Conservation (phyloP, 2,329 filamentous ascomycete species). For the Fusarium kyushuense region DNA sequence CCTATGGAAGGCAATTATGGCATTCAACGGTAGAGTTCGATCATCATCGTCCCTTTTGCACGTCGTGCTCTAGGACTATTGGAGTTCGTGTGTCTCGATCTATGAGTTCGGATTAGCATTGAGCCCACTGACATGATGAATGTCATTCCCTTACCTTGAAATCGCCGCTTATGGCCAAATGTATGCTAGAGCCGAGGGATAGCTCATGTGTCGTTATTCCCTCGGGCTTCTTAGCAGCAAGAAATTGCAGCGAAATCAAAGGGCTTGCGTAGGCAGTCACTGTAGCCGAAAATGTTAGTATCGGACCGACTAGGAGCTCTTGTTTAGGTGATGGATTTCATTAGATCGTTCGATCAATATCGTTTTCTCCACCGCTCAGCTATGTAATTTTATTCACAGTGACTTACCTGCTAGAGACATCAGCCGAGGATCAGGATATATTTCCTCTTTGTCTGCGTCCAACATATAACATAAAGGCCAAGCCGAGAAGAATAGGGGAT, state of each 20-base stretch:
- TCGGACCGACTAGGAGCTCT: background rate
- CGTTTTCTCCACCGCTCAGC: background rate
- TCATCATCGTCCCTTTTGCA: slow-evolving; percentile 32
- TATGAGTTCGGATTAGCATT: background rate
- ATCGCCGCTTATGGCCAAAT: slow-evolving; percentile 41
- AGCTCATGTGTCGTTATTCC: slow-evolving; percentile 41
- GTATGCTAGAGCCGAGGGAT: slow-evolving; percentile 43
- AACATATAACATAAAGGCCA: background rate
- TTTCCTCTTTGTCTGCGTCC: background rate
- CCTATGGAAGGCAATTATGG: slow-evolving; percentile 45
- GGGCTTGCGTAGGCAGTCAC: background rate
- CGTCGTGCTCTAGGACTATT: slow-evolving; percentile 45
- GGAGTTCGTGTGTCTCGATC: slow-evolving; percentile 45
- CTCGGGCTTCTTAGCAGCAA: slow-evolving; percentile 2
- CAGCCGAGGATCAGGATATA: background rate
- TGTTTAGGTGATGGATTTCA: background rate
- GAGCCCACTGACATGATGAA: background rate
- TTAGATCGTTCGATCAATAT: background rate
- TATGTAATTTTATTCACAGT: background rate
- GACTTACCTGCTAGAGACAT: background rate
- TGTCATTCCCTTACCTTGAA: slow-evolving; percentile 13
- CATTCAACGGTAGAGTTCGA: slow-evolving; percentile 47
- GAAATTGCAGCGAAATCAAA: background rate
- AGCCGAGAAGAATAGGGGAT: background rate
- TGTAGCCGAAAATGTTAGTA: background rate